Evolutionary conservation across 78 protist genomes (phyloP).

Genomic region (Dictyostelium capitatum): DNA sequence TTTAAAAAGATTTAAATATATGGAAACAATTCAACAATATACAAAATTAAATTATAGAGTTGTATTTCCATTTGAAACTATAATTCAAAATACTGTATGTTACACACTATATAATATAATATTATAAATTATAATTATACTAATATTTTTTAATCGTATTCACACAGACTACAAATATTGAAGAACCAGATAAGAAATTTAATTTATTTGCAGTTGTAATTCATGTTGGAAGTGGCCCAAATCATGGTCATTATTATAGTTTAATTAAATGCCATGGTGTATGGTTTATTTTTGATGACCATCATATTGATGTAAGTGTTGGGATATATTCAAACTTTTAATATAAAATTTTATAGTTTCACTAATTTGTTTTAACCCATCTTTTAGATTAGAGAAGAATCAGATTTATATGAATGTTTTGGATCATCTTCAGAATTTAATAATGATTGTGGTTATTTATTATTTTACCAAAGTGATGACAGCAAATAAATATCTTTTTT

Average conservation of each 20-base stretch:
- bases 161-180: slow-evolving; percentile 63
- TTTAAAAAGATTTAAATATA: slow-evolving; percentile 95
- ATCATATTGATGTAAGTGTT: slow-evolving; percentile 66
- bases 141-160: neutral
- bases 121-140: neutral
- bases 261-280: slow-evolving; percentile 71
- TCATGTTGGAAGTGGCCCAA: slow-evolving; percentile 93
- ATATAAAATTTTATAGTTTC: neutral
- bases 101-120: slow-evolving; percentile 1
- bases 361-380: neutral
- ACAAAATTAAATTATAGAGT: slow-evolving; percentile 92
- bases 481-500: neutral
- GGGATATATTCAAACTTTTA: neutral
- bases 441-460: slow-evolving; percentile 76
- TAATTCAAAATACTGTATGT: slow-evolving; percentile 72
- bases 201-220: slow-evolving; percentile 91
- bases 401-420: slow-evolving; percentile 55
- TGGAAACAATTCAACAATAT: slow-evolving; percentile 82
- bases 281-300: slow-evolving; percentile 94
- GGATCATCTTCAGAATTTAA: slow-evolving; percentile 55
- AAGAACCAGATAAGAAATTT: slow-evolving; percentile 82
- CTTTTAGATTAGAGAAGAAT: slow-evolving; percentile 13
- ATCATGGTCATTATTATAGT: slow-evolving; percentile 94
- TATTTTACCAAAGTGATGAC: slow-evolving; percentile 63
- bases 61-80: slow-evolving; percentile 92